phyloP scores from a whole-genome alignment of 2,329 filamentous ascomycete species.

The Hypoxylon sp. region DNA sequence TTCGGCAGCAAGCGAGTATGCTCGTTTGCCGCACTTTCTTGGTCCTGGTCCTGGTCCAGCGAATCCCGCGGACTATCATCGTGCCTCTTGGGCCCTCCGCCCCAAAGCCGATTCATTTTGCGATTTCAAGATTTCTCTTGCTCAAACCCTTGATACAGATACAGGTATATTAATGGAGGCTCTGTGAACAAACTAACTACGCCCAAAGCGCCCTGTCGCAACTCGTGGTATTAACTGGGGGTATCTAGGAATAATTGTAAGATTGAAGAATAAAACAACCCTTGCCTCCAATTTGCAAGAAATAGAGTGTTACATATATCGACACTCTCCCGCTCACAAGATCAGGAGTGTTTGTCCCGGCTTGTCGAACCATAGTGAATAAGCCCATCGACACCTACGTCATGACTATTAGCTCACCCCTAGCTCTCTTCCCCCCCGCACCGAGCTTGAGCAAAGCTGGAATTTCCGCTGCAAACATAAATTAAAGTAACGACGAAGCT shows the following conservation, averaged over 20 bases:
- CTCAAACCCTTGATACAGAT: background rate
- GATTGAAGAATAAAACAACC: background rate
- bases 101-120: conserved; percentile 52
- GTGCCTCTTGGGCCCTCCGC: conserved; percentile 41
- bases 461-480: background rate
- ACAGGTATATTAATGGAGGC: background rate
- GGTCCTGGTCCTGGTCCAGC: conserved; percentile 45
- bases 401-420: conserved; percentile 29
- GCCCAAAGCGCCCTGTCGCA: background rate
- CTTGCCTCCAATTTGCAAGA: background rate
- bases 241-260: background rate
- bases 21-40: conserved; percentile 58
- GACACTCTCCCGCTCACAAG: background rate
- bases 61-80: conserved; percentile 42
- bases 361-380: conserved; percentile 8
- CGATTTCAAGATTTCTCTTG: background rate
- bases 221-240: background rate
- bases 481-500: background rate
- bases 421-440: conserved; percentile 18
- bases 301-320: conserved; percentile 4
- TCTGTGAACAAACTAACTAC: background rate
- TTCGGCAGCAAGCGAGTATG: conserved; percentile 78
- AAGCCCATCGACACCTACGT: conserved; percentile 24
- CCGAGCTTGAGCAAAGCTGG: background rate
- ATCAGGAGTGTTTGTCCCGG: conserved; percentile 21